Evolutionary conservation across 1,139 yeast genomes (phyloP), one percentile per base, ranked within the genome.

Genomic region (Saccharomyces hybrid): DNA sequence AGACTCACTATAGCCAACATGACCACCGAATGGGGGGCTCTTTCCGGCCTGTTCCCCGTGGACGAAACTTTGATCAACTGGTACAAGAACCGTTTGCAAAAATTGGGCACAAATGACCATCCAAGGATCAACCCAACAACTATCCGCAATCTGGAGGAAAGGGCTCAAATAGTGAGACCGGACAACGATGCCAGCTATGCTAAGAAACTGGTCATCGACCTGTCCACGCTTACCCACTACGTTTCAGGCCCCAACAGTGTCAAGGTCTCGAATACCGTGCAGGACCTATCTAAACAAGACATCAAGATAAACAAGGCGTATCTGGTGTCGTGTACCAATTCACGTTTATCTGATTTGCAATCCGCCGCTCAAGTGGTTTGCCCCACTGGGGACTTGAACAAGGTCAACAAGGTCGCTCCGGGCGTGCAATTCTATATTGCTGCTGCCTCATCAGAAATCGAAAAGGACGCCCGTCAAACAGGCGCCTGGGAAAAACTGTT

Each of bases 1-100:
- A 82, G 99, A 69, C 79, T 93, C 62, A 93, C 99, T 24, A 91
- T 93, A 62, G 99, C 99, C 55, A 93, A 93, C 70, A 93, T 93
- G 99, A 93, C 99, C 52, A 93, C 99, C 47, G 99, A 93, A 73
- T 93, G 99, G 99, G 99, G 99, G 64, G 99, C 99, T 0, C 77
- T 93, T 14, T 87, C 96, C 4, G 99, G 99, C 48, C 75, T 93
- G 58, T 93, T 93, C 81, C 98, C 99, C 4, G 90, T 93, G 21
- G 99, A 93, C 70, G 76, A 81, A 26, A 83, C 83, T 16, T 76
- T 90, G 63, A 72, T 90, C 48, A 76, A 84, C 55, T 93, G 91
- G 84, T 93, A 93, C 74, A 77, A 61, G 50, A 72, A 81, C 52
- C 78, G 97, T 66, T 69, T 89, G 54, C 61, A 73, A 31, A 78